Base-by-base conservation (phyloP, 1,284 basidiomycete genomes). In the Ustilago vetiveriae region DNA sequence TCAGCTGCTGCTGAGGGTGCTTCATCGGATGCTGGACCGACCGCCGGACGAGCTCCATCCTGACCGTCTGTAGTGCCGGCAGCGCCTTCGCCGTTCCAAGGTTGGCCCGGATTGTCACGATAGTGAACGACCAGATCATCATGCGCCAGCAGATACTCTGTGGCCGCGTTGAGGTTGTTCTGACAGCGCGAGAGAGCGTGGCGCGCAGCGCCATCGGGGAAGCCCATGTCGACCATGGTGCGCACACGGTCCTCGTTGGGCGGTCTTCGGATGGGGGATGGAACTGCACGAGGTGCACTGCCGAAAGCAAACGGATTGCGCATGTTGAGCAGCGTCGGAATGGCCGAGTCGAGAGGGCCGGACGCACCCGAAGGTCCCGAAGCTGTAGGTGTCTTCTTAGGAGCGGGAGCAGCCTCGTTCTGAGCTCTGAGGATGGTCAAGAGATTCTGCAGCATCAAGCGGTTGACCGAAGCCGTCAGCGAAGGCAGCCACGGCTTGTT, bases 201-300 rank as follows among this genome's bases (percentile, higher is more conserved):
- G 76, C 92, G 90, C 1, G 91, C 91, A 4, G 92, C 91, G 36
- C 87, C 87, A 9, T 92, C 88, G 23, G 91, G 88, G 84, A 98
- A 99, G 45, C 96, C 96, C 96, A 99, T 98, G 72, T 98, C 95
- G 16, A 89, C 89, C 44, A 98, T 85, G 75, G 92, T 90, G 44
- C 88, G 87, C 41, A 97, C 88, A 26, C 89, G 88, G 2, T 62
- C 62, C 38, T 80, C 76, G 50, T 82, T 77, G 6, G 74, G 76
- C 11, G 59, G 41, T 17, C 59, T 50, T 29, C 66, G 58, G 22
- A 56, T 40, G 24, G 46, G 55, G 13, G 56, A 55, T 26, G 43
- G 56, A 33, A 43, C 47, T 49, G n/a, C 45, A 6, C 51, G 66
- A 35, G 38, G 74, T 35, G 53, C 58, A 24, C 44, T 73, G 14